phyloP scores from a whole-genome alignment of 352 stramenopile genomes.

The Discostella stelligera region DNA sequence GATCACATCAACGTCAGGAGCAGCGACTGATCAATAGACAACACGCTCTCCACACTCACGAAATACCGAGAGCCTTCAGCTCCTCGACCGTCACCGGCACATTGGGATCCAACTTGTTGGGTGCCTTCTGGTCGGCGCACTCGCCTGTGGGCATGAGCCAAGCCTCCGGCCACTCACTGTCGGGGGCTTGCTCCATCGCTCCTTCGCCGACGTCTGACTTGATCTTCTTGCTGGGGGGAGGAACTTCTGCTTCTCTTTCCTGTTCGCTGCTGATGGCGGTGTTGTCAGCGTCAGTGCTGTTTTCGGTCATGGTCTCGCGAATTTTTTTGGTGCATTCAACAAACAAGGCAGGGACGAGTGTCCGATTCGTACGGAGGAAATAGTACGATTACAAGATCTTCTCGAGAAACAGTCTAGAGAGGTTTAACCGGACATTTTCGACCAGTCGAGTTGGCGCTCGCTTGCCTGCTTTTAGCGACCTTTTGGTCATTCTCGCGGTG shows the following conservation, averaged over 20 bases:
- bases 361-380: too few species aligned
- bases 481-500: too few species aligned
- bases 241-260: too few species aligned
- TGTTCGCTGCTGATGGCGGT: neutral
- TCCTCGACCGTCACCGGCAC: conserved; percentile 52
- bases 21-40: neutral
- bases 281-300: neutral
- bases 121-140: conserved; percentile 62
- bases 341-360: too few species aligned
- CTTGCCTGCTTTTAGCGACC: too few species aligned
- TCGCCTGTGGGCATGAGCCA: conserved; percentile 72
- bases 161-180: conserved; percentile 72
- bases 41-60: conserved; percentile 17
- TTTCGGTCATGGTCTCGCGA: neutral
- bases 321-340: too few species aligned
- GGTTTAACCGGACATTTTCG: too few species aligned
- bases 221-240: conserved; percentile 44
- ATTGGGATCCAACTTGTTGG: conserved; percentile 68
- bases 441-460: too few species aligned
- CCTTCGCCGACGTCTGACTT: conserved; percentile 36
- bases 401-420: too few species aligned
- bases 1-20: neutral
- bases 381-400: too few species aligned
- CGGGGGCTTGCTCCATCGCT: conserved; percentile 47
- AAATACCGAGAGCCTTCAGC: conserved; percentile 66